phyloP scores from a whole-genome alignment of 805 yeast genomes.

The Pichia eremophila region DNA sequence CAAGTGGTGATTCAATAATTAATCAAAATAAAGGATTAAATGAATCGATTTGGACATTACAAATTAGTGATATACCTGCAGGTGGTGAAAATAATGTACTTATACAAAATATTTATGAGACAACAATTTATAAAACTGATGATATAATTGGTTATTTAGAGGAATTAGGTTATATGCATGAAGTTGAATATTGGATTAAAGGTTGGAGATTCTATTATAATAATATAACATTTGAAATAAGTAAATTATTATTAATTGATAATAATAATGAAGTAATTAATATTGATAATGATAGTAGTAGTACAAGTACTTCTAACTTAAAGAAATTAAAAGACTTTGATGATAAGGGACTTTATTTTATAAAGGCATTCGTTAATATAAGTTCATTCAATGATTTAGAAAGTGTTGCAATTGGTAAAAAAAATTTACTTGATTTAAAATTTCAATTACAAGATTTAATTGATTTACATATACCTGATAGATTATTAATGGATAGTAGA shows the following conservation, averaged over 20 bases:
- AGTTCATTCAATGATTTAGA: conserved; percentile 69
- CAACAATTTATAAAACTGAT: conserved; percentile 40
- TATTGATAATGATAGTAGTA: conserved; percentile 2
- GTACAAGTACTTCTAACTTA: conserved; percentile 4
- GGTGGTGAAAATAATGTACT: conserved; percentile 60
- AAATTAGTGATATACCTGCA: conserved; percentile 62
- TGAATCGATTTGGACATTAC: conserved; percentile 48
- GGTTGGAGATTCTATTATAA: conserved; percentile 58
- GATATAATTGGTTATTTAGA: conserved; percentile 39
- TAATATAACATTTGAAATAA: conserved; percentile 51
- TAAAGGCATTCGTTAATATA: conserved; percentile 64
- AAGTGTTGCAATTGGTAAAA: conserved; percentile 53
- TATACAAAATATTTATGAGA: conserved; percentile 60
- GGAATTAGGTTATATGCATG: conserved; percentile 63
- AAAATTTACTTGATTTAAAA: conserved; percentile 52
- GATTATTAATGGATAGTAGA: conserved; percentile 75
- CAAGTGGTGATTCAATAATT: conserved; percentile 12
- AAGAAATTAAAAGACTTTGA: conserved; percentile 28
- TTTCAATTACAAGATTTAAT: conserved; percentile 60
- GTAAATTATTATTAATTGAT: conserved; percentile 35
- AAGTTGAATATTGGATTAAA: conserved; percentile 49
- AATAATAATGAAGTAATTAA: conserved; percentile 1
- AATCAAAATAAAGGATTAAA: conserved; percentile 10
- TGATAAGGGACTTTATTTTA: conserved; percentile 44
- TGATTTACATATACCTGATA: conserved; percentile 63